A percentile compares a stretch with the other conserved stretches of the same genome.
phyloP scores from a whole-genome alignment of 306 rosid genomes.

The Carpinus viminea region DNA sequence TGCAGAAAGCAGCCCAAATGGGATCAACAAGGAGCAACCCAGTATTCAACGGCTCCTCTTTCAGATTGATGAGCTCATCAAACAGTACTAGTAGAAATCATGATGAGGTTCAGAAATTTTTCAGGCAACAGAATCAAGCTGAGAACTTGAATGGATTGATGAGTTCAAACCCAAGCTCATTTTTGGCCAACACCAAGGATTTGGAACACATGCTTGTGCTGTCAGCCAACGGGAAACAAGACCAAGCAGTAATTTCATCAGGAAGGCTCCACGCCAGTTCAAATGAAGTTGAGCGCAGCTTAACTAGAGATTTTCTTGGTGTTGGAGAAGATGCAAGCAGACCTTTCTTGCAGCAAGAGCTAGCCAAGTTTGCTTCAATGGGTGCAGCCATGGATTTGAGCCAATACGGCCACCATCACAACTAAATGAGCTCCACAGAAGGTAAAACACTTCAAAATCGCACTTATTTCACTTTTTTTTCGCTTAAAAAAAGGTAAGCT shows the following conservation, averaged over 20 bases:
- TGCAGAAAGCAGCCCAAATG: constrained; percentile 66
- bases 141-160: constrained; percentile 36
- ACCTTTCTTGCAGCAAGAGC: constrained; percentile 55
- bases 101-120: constrained; percentile 20
- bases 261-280: constrained; percentile 16
- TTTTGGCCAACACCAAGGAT: constrained; percentile 22
- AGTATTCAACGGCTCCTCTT: constrained; percentile 26
- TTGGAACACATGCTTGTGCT: constrained; percentile 19
- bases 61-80: constrained; percentile 33
- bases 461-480: too few relatives aligned
- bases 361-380: constrained; percentile 53
- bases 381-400: constrained; percentile 47
- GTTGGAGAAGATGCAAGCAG: constrained; percentile 55
- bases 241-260: not conserved
- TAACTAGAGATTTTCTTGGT: constrained; percentile 86
- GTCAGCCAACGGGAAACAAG: not conserved
- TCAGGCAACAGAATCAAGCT: constrained; percentile 23
- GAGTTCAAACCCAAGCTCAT: constrained; percentile 29
- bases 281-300: constrained; percentile 37
- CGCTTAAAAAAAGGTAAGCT: too few relatives aligned
- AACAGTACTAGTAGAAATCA: not conserved
- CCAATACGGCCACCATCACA: constrained; percentile 43
- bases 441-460: not conserved
- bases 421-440: constrained; percentile 20
- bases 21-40: constrained; percentile 49